Conservation (phyloP, 1,139 yeast species). For the Starmera stellimalicola region DNA sequence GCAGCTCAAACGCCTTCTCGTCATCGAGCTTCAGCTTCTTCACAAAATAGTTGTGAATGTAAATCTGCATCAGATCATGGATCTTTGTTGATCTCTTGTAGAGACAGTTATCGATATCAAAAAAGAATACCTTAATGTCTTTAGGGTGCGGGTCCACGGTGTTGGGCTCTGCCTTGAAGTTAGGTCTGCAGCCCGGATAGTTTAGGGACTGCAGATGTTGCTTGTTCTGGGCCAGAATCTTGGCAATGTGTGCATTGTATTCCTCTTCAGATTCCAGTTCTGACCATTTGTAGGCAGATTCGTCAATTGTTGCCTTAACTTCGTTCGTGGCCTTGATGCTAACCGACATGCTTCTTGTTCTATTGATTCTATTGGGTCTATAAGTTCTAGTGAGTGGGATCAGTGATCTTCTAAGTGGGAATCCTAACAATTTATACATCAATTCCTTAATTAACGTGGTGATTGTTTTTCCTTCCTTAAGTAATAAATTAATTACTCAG, state of each 20-base stretch:
- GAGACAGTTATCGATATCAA: conserved; percentile 88
- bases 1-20: conserved; percentile 69
- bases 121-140: conserved; percentile 49
- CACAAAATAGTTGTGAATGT: conserved; percentile 76
- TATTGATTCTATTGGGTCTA: too few species aligned
- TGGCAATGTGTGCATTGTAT: conserved; percentile 16
- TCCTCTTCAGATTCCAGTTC: not conserved
- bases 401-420: too few species aligned
- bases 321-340: not conserved
- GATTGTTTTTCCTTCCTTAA: too few species aligned
- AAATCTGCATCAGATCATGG: conserved; percentile 80
- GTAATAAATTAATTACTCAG: too few species aligned
- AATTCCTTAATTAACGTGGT: too few species aligned
- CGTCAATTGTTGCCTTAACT: not conserved
- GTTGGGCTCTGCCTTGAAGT: conserved; percentile 16
- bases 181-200: conserved; percentile 24
- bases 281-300: not conserved
- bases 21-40: conserved; percentile 50
- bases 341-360: not conserved
- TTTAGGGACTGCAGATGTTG: conserved; percentile 23
- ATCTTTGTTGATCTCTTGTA: conserved; percentile 67
- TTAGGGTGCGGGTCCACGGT: conserved; percentile 17
- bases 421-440: too few species aligned
- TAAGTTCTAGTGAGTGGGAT: too few species aligned
- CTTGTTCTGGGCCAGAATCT: conserved; percentile 20